Conservation (phyloP, 225 moss, liverwort and hornwort genomes). For the Physcomitrellopsis africana region DNA sequence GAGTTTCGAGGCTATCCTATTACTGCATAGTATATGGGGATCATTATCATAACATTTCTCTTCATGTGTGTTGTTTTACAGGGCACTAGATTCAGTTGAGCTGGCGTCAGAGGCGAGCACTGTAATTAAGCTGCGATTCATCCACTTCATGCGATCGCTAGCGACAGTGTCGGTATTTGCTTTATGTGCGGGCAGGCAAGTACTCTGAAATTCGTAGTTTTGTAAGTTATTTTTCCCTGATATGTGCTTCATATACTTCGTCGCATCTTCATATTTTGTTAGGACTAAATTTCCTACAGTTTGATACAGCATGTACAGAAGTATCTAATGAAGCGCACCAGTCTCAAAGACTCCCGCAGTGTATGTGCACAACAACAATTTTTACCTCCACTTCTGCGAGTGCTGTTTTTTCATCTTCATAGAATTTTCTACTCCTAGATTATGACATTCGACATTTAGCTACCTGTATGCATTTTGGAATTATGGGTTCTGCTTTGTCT, state of each 20-base stretch:
- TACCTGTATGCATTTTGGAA: conserved; percentile 2
- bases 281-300: conserved; percentile 59
- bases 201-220: conserved; percentile 12
- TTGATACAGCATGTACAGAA: conserved; percentile 87
- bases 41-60: neutral
- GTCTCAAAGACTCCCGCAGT: conserved; percentile 70
- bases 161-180: conserved; percentile 89
- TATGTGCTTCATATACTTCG: neutral
- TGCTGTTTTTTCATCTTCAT: conserved; percentile 8
- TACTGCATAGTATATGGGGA: neutral
- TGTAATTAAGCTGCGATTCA: conserved; percentile 74
- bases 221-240: neutral
- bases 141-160: conserved; percentile 84
- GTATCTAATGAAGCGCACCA: conserved; percentile 68
- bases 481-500: conserved; percentile 22
- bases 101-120: conserved; percentile 71
- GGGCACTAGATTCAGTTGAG: conserved; percentile 78
- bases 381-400: neutral
- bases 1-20: neutral
- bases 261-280: conserved; percentile 9
- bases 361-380: conserved; percentile 44
- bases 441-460: neutral
- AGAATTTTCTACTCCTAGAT: neutral
- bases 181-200: conserved; percentile 83
- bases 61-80: conserved; percentile 28